These are phyloP conservation scores for Miamiensis avidus DNA, from an alignment of 169 alveolate species.

Conservation along the genomic window DNA sequence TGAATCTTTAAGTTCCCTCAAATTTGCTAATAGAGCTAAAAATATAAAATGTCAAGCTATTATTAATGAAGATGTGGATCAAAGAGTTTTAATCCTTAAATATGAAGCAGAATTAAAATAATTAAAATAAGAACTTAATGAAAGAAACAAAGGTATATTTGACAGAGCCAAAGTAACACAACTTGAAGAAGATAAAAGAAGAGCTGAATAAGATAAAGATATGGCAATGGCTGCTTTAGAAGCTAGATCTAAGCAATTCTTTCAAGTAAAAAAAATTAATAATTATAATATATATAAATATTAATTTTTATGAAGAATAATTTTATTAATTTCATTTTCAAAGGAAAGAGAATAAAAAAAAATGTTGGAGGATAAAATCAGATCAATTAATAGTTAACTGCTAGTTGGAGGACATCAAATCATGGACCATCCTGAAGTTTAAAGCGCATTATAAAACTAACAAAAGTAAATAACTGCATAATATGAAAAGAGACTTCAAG, in stretches of 20 bases:
- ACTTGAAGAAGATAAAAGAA: constrained; percentile 77
- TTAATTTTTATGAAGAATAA: no score
- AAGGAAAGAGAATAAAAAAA: constrained; percentile 87
- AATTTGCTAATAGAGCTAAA: constrained; percentile 92
- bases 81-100: constrained; percentile 78
- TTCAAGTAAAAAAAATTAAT: no score
- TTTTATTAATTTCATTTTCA: no score
- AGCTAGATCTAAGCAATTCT: constrained; percentile 73
- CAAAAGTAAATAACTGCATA: constrained; percentile 73
- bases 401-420: constrained; percentile 83
- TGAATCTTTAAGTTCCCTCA: constrained; percentile 86
- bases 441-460: constrained; percentile 81
- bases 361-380: constrained; percentile 78
- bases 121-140: constrained; percentile 74
- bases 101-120: constrained; percentile 85
- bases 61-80: constrained; percentile 82
- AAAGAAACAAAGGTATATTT: constrained; percentile 49
- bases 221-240: constrained; percentile 85
- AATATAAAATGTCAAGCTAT: constrained; percentile 80
- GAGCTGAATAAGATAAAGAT: constrained; percentile 82
- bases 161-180: constrained; percentile 65
- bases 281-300: no score
- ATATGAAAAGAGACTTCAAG: constrained; percentile 78
- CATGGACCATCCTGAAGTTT: constrained; percentile 84
- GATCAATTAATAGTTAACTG: constrained; percentile 80